Conservation (phyloP, 164 flowering plant species). For the Aristolochia fimbriata region DNA sequence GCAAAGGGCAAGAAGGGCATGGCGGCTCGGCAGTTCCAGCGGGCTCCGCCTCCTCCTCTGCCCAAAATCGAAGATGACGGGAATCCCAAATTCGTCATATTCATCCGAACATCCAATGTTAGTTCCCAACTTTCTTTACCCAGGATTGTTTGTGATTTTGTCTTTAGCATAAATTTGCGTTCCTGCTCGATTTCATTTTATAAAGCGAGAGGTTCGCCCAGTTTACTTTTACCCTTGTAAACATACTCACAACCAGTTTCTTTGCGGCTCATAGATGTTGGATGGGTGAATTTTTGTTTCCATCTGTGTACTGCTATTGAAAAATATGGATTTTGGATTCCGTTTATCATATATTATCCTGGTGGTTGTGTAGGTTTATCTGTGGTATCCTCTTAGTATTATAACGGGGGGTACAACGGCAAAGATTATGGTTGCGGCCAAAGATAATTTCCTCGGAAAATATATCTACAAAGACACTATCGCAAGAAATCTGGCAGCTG, state of each 20-base stretch:
- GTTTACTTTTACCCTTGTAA: background rate
- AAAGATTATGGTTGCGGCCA: constrained; percentile 93
- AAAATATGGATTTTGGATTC: too few relatives aligned
- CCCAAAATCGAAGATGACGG: constrained; percentile 95
- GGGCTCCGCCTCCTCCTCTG: constrained; percentile 42
- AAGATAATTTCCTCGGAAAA: constrained; percentile 87
- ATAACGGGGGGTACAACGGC: constrained; percentile 92
- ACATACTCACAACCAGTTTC: too few relatives aligned
- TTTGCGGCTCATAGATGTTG: too few relatives aligned
- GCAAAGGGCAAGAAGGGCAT: constrained; percentile 79
- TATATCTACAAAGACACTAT: constrained; percentile 88
- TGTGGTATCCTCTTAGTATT: constrained; percentile 89
- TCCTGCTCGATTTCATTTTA: background rate
- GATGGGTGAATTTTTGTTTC: background rate
- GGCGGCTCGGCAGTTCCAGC: constrained; percentile 52
- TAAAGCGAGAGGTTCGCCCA: background rate
- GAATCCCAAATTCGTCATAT: constrained; percentile 78
- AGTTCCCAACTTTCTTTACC: constrained; percentile 8
- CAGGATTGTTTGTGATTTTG: background rate
- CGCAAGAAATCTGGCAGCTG: constrained; percentile 87
- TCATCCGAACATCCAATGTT: constrained; percentile 85
- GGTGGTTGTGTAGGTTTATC: constrained; percentile 50
- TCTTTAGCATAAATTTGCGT: background rate
- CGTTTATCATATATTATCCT: background rate
- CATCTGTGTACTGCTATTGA: background rate